Percentiles rank a stretch among this genome's conserved stretches.
Conservation (phyloP, 129 eudicot genomes). For the Oenanthe sinensis region DNA sequence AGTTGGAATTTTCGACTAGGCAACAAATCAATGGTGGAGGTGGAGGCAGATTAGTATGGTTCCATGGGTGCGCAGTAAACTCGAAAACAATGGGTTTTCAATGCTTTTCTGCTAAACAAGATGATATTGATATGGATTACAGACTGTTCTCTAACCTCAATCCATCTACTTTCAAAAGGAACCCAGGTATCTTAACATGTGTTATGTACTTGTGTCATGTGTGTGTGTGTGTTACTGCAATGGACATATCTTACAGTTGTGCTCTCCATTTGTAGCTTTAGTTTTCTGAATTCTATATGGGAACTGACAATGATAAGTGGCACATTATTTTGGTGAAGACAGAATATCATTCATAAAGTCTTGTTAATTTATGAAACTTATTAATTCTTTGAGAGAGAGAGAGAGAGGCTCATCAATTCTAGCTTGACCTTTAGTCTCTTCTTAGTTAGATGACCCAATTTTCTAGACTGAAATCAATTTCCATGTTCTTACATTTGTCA, state of each 20-base stretch:
- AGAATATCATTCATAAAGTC: no score
- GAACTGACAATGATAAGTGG: no score
- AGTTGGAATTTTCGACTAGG: background rate
- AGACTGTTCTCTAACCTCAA: conserved; percentile 87
- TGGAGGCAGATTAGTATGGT: background rate
- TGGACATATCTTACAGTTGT: no score
- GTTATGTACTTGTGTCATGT: background rate
- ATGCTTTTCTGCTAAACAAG: conserved; percentile 23
- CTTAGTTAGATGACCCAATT: background rate
- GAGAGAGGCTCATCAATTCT: no score
- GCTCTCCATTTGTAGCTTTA: no score
- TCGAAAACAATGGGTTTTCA: conserved; percentile 1
- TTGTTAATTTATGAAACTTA: no score
- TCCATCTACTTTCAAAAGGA: conserved; percentile 58
- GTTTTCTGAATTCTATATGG: no score
- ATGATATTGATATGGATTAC: conserved; percentile 34
- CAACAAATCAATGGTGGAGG: background rate
- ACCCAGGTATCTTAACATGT: conserved; percentile 43
- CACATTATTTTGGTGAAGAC: no score
- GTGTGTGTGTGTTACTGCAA: background rate
- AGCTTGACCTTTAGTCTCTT: background rate
- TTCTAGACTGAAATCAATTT: background rate
- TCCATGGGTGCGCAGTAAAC: background rate
- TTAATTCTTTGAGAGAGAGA: no score
- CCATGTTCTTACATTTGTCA: background rate